Evolutionary conservation across 2,329 filamentous ascomycete genomes (phyloP).

Genomic region (Cadophora luteo-olivacea): DNA sequence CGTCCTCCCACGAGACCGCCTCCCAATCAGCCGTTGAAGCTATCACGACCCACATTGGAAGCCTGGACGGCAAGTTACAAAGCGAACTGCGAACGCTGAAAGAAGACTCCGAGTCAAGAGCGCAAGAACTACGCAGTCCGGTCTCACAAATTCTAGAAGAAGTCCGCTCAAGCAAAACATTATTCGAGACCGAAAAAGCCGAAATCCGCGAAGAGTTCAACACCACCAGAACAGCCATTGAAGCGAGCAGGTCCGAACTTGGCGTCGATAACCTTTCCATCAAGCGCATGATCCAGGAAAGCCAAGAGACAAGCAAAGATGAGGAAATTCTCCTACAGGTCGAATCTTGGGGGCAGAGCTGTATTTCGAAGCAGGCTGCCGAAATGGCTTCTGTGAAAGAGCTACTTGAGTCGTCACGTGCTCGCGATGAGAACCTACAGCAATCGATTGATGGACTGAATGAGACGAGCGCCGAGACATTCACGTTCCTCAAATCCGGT

Average conservation of each 20-base stretch:
- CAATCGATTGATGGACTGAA: not conserved
- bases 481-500: not conserved
- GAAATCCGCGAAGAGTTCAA: not conserved
- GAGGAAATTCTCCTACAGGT: slow-evolving; percentile 25
- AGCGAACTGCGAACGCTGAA: slow-evolving; percentile 2
- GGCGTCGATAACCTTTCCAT: slow-evolving; percentile 1
- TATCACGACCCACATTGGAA: not conserved
- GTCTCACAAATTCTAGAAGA: slow-evolving; percentile 13
- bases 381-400: slow-evolving; percentile 10
- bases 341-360: slow-evolving; percentile 17
- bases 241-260: slow-evolving; percentile 3
- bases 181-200: slow-evolving; percentile 7
- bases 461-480: not conserved
- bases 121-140: not conserved
- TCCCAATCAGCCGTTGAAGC: slow-evolving; percentile 12
- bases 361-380: slow-evolving; percentile 16
- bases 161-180: slow-evolving; percentile 1
- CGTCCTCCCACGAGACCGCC: not conserved
- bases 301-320: slow-evolving; percentile 20
- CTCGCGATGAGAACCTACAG: slow-evolving; percentile 9
- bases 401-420: slow-evolving; percentile 1
- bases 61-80: slow-evolving; percentile 4
- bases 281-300: slow-evolving; percentile 14
- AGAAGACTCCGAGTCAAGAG: not conserved
- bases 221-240: slow-evolving; percentile 1